Percentiles rank a stretch among this genome's conserved stretches.
Conservation (phyloP, 148 eudicot genomes). For the Rhododendron griersonianum region DNA sequence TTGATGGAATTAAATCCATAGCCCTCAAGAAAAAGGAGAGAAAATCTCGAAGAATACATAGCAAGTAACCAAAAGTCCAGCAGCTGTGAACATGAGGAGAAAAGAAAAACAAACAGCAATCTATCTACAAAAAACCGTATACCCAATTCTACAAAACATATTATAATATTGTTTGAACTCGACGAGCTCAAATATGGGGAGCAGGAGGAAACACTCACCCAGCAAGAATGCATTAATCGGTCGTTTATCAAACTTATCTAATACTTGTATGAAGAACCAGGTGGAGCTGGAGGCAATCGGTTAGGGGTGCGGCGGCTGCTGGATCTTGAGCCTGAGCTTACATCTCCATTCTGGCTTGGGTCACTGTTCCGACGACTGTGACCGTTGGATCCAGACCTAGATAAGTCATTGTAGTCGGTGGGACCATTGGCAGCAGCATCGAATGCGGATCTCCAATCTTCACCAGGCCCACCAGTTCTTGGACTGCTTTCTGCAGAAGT, state of each 20-base stretch:
- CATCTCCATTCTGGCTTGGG: conserved; percentile 78
- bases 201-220: conserved; percentile 35
- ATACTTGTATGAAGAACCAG: conserved; percentile 70
- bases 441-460: conserved; percentile 96
- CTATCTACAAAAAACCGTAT: conserved; percentile 58
- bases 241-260: conserved; percentile 29
- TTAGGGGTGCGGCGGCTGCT: conserved; percentile 84
- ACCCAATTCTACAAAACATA: conserved; percentile 42
- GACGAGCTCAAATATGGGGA: conserved; percentile 34
- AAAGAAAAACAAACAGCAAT: conserved; percentile 6
- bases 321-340: conserved; percentile 50
- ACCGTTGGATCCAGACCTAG: conserved; percentile 51
- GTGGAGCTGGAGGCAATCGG: conserved; percentile 92
- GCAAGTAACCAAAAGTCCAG: conserved; percentile 26
- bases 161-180: conserved; percentile 32
- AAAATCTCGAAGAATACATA: conserved; percentile 19
- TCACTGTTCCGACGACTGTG: conserved; percentile 73
- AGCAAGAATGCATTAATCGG: conserved; percentile 42
- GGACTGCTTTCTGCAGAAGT: conserved; percentile 78
- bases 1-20: conserved; percentile 2
- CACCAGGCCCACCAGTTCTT: conserved; percentile 61
- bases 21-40: background rate
- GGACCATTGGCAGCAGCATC: conserved; percentile 84
- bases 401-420: conserved; percentile 28
- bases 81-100: conserved; percentile 1